A percentile compares a stretch with the other conserved stretches of the same genome.
Conservation (phyloP, 1,139 yeast species). For the Nakaseomyces glabratus region DNA sequence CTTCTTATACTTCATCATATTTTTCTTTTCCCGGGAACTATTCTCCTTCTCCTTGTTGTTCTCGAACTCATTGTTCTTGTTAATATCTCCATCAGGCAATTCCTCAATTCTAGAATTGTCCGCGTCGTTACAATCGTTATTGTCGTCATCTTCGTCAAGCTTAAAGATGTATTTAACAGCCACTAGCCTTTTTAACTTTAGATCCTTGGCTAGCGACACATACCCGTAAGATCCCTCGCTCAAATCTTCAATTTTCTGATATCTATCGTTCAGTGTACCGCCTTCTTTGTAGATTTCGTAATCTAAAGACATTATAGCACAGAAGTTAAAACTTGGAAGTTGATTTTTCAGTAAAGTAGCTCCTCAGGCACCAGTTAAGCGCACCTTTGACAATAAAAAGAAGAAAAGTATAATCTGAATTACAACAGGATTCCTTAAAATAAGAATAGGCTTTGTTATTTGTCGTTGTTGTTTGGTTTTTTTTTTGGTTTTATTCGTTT, state of each 20-base stretch:
- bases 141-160: constrained; percentile 26
- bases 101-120: constrained; percentile 1
- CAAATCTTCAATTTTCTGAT: constrained; percentile 63
- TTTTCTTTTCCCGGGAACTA: constrained; percentile 22
- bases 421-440: no score
- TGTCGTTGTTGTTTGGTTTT: no score
- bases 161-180: constrained; percentile 74
- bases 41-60: constrained; percentile 8
- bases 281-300: constrained; percentile 51
- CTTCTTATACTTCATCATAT: constrained; percentile 17
- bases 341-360: no score
- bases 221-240: constrained; percentile 93
- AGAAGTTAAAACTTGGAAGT: no score
- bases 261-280: constrained; percentile 51
- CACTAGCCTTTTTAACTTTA: constrained; percentile 46
- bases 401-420: no score
- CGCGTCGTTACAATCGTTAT: constrained; percentile 21
- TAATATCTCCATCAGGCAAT: constrained; percentile 9
- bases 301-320: constrained; percentile 26
- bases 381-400: no score
- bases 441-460: no score
- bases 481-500: no score
- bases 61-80: constrained; percentile 10
- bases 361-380: no score
- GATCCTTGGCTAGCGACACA: constrained; percentile 79